Base-by-base conservation (phyloP, 768 basidiomycete genomes). In the Leccinum boreale region DNA sequence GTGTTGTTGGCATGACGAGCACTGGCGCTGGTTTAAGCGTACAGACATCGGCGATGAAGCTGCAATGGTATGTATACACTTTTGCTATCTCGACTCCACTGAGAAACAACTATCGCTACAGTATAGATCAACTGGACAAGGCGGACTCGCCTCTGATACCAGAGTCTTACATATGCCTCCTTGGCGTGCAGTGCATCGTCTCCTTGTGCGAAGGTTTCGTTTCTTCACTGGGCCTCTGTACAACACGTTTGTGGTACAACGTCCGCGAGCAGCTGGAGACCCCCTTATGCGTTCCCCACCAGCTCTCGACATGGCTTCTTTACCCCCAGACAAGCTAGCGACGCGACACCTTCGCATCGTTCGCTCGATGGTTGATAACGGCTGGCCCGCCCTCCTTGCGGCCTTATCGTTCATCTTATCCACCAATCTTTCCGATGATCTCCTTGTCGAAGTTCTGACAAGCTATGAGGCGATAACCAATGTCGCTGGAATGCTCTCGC, bases 71-170 rank as follows among this genome's bases (percentile, higher is more conserved):
- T 42, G 85, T 75, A 5, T 21, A 11, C 44, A 17, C 35, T 14
- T 35, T 14, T 1, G 2, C 4, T n/a, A 3, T 35, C 42, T 33
- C 33, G 21, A 19, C 39, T 23, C 26, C 24, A 9, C 48, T 12
- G 8, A 33, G 6, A 57, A 31, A n/a, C 36, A 21, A 35, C 52
- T n/a, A 10, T 21, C 42, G 9, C 1, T 15, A 5, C 65, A 97
- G 95, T 70, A 98, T 99, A 64, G 96, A 99, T 70, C 96, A 98
- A 71, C 84, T 98, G 12, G 96, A 99, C 76, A 99, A 99, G 72
- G 90, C 93, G 0, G 96, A 99, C 64, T 85, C 94, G 0, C 97
- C 97, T 0, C 79, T 85, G 0, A 94, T 98, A 53, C 96, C 96
- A 0, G 96, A 99, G 58, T 81, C 90, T 5, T 98, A 99, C 69